Evolutionary conservation across 495 filamentous ascomycete genomes (phyloP).

Genomic region (Pseudomonodictys pantanalensis): DNA sequence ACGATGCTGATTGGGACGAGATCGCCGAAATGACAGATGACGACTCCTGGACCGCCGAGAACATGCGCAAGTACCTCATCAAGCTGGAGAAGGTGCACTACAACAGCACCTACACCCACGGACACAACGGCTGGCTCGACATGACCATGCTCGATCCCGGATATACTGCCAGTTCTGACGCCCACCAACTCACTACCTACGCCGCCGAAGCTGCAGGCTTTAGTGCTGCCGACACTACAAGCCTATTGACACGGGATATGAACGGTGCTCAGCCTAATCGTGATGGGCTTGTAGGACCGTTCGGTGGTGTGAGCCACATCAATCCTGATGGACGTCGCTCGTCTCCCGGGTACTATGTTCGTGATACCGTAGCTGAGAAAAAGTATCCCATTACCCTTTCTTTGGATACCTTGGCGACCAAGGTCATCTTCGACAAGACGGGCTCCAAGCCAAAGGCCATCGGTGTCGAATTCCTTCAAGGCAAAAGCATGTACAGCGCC

Average conservation of each 20-base stretch:
- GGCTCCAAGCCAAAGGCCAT: slow-evolving; percentile 51
- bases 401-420: slow-evolving; percentile 60
- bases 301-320: slow-evolving; percentile 25
- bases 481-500: slow-evolving; percentile 58
- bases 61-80: slow-evolving; percentile 48
- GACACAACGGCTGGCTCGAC: slow-evolving; percentile 23
- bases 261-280: slow-evolving; percentile 19
- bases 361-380: slow-evolving; percentile 14
- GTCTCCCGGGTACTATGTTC: slow-evolving; percentile 36
- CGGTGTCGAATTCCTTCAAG: slow-evolving; percentile 63
- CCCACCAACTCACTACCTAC: not conserved
- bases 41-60: slow-evolving; percentile 44
- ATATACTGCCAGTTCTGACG: slow-evolving; percentile 2
- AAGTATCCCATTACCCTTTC: slow-evolving; percentile 60
- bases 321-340: slow-evolving; percentile 6
- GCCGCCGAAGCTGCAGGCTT: slow-evolving; percentile 17
- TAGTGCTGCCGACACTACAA: not conserved
- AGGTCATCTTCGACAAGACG: slow-evolving; percentile 53
- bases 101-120: slow-evolving; percentile 20
- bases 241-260: slow-evolving; percentile 15
- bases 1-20: slow-evolving; percentile 45
- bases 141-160: slow-evolving; percentile 24
- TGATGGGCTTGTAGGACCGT: slow-evolving; percentile 20
- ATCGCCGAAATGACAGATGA: slow-evolving; percentile 52
- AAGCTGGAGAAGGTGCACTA: slow-evolving; percentile 26